Conservation (phyloP, 2,329 filamentous ascomycete genomes). For the Penicillium sp. region DNA sequence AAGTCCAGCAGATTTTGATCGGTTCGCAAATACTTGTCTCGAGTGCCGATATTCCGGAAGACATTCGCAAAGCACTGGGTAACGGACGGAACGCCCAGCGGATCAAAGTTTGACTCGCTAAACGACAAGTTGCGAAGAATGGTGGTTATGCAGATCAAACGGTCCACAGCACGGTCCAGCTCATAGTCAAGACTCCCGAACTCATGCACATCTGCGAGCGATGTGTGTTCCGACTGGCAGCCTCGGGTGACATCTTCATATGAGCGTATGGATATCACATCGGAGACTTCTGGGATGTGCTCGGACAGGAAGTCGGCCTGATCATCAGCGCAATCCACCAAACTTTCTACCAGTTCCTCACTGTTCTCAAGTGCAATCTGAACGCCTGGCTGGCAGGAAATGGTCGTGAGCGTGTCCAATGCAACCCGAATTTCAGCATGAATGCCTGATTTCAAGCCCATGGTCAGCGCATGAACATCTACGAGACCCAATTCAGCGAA, state of each 20-base stretch:
- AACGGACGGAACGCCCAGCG: conserved; percentile 74
- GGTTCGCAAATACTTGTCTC: conserved; percentile 80
- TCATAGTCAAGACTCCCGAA: conserved; percentile 79
- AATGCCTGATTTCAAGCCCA: conserved; percentile 87
- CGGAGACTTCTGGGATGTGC: conserved; percentile 79
- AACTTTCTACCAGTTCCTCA: conserved; percentile 83
- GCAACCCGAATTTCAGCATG: conserved; percentile 87
- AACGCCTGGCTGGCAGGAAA: conserved; percentile 66
- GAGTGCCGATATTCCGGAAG: conserved; percentile 84
- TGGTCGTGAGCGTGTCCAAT: conserved; percentile 75
- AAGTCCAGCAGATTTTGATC: conserved; percentile 88
- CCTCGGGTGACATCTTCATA: conserved; percentile 86
- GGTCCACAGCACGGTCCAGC: conserved; percentile 82
- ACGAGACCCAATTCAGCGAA: conserved; percentile 81
- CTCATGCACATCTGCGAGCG: conserved; percentile 69
- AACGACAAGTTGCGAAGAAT: conserved; percentile 94
- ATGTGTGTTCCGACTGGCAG: conserved; percentile 72
- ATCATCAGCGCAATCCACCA: conserved; percentile 89
- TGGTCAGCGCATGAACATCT: conserved; percentile 85
- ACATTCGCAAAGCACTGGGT: conserved; percentile 81
- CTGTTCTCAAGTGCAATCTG: conserved; percentile 72
- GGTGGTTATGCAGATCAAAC: conserved; percentile 85
- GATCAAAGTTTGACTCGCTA: conserved; percentile 71
- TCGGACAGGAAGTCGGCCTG: conserved; percentile 84
- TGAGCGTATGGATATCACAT: conserved; percentile 76